These are phyloP conservation scores for Patellifolia procumbens DNA, from an alignment of 179 eudicot species.

Conservation along the genomic window DNA sequence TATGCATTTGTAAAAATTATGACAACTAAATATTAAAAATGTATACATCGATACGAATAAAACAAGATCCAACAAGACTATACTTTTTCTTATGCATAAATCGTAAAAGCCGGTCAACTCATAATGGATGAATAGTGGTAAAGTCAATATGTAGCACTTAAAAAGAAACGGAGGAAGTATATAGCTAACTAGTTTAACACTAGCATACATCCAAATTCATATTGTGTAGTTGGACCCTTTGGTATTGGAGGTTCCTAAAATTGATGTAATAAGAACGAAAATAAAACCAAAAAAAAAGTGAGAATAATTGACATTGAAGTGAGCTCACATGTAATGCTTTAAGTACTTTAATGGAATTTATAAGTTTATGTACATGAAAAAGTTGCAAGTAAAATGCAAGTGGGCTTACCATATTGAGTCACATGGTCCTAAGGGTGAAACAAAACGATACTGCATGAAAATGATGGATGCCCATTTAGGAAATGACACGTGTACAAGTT, in stretches of 20 bases:
- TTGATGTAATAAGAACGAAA: neutral
- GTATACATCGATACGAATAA: too few relatives aligned
- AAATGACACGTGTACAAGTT: constrained; percentile 22
- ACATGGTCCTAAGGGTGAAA: constrained; percentile 23
- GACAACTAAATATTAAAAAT: too few relatives aligned
- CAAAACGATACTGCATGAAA: constrained; percentile 34
- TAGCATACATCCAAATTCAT: neutral
- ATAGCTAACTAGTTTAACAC: constrained; percentile 1
- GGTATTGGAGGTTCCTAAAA: neutral
- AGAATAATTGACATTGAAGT: neutral
- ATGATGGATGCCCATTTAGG: constrained; percentile 19
- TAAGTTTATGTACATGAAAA: constrained; percentile 7
- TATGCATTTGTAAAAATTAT: too few relatives aligned
- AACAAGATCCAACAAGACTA: too few relatives aligned
- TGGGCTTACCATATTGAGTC: constrained; percentile 33
- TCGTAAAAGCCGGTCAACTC: too few relatives aligned
- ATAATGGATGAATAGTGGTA: too few relatives aligned
- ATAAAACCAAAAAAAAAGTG: neutral
- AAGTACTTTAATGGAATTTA: constrained; percentile 19
- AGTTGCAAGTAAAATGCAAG: constrained; percentile 25
- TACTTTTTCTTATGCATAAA: too few relatives aligned
- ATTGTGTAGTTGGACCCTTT: too few relatives aligned
- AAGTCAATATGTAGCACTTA: too few relatives aligned
- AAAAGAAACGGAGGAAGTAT: too few relatives aligned
- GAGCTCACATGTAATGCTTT: constrained; percentile 19